Evolutionary conservation across 192 early-diverging fungal genomes (phyloP).

Genomic region (Kickxella alabastrina): DNA sequence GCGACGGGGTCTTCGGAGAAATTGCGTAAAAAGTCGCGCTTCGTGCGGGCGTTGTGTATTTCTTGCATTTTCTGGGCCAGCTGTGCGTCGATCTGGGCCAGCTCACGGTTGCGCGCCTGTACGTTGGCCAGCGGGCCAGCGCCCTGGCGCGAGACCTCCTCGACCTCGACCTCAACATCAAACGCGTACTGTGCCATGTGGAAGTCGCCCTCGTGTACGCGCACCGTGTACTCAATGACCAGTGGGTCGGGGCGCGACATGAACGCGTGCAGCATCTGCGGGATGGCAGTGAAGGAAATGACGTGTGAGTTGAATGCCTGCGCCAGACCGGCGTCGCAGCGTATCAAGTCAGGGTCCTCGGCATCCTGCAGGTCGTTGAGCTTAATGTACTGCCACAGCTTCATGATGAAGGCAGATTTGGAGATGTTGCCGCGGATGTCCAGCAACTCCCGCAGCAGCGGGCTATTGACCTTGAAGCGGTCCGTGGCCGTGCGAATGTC

Average conservation of each 20-base stretch:
- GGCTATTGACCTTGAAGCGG: slow-evolving; percentile 72
- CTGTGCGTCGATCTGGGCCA: slow-evolving; percentile 43
- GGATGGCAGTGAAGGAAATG: slow-evolving; percentile 76
- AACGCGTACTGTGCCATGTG: slow-evolving; percentile 75
- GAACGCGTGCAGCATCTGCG: slow-evolving; percentile 74
- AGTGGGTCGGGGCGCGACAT: slow-evolving; percentile 82
- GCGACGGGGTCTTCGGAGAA: slow-evolving; percentile 83
- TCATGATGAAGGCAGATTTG: slow-evolving; percentile 65
- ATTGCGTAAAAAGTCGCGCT: slow-evolving; percentile 87
- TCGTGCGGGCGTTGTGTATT: slow-evolving; percentile 84
- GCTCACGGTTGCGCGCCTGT: slow-evolving; percentile 54
- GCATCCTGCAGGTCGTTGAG: slow-evolving; percentile 83
- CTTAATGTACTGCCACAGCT: slow-evolving; percentile 96
- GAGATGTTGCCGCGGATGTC: slow-evolving; percentile 57
- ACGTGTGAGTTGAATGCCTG: slow-evolving; percentile 64
- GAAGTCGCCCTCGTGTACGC: slow-evolving; percentile 68
- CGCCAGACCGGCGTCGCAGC: slow-evolving; percentile 71
- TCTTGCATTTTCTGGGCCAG: slow-evolving; percentile 75
- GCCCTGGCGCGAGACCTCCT: slow-evolving; percentile 60
- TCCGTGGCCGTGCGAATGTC: slow-evolving; percentile 74
- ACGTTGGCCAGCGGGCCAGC: slow-evolving; percentile 54
- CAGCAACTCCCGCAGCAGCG: slow-evolving; percentile 69
- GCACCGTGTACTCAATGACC: slow-evolving; percentile 83
- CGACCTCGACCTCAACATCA: slow-evolving; percentile 89
- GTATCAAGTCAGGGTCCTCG: slow-evolving; percentile 83